Evolutionary conservation across 352 stramenopile species (phyloP), one percentile per base, ranked within the genome.

Genomic region (Globisporangium mamillatum): DNA sequence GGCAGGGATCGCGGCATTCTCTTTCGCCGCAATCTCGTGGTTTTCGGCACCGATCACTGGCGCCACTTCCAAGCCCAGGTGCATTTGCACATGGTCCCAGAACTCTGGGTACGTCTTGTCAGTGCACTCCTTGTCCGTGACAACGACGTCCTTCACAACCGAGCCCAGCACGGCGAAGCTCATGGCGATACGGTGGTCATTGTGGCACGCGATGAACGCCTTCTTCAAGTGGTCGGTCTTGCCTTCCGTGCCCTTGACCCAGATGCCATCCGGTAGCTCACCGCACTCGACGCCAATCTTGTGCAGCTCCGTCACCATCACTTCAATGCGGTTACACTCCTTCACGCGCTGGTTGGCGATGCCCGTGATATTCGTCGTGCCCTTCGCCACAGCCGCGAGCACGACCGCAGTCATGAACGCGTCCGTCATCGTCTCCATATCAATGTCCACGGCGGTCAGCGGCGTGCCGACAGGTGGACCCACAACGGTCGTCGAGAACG

Each of bases 111-210:
- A 99, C 46, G 97, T 99, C 83, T 99, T 99, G 64, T 95, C 92
- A 6, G 96, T 99, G 78, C 97, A 99, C 60, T 96, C 94, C 67
- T 98, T 98, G 82, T 99, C 97, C 64, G 96, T 91, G 75, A 99
- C 98, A 52, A 96, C 89, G 6, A 99, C 90, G 69, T 98, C 93
- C 34, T 79, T 67, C 34, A 91, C 83, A 6, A 98, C 94, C 16
- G 96, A 86, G 9, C 86, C 96, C 66, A 98, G 96, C 32, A 98
- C 94, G 3, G 93, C 97, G 76, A 99, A 99, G 67, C 95, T 98
- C 97, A 99, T 99, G 24, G 97, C 97, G 79, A 99, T 99, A 64
- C 97, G 90, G 77, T 99, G 97, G 82, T 99, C 97, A 69, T 99
- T 98, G 80, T 99, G 98, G 66, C 88, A 95, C 41, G 82, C 82